Evolutionary conservation across 148 eudicot genomes (phyloP), one percentile per base, ranked within the genome.

Genomic region (Spergularia bocconei): DNA sequence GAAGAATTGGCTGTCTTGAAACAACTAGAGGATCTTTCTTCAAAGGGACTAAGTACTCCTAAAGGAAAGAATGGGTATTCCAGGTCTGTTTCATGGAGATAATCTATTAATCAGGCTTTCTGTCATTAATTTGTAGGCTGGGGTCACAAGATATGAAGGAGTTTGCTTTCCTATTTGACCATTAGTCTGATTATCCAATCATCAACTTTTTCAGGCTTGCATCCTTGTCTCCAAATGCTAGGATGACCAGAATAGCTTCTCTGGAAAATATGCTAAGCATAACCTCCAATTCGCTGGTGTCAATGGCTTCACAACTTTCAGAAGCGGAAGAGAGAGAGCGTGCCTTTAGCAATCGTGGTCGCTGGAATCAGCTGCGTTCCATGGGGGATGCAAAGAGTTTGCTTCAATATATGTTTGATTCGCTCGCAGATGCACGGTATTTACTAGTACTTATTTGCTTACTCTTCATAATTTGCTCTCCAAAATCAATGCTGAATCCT

Each of bases 301-400:
- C 96, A 58, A 95, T 95, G 98, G 98, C 98, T 69, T 95, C 98
- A 80, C 98, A 95, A 79, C 98, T 95, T 75, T 95, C 98, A 57
- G 98, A 95, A 82, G 98, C 98, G 44, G 98, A 95, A 85, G 98
- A 95, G 79, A 79, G 98, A 52, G 98, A 95, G 70, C 98, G 97
- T 75, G 87, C 86, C 68, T 84, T 90, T 52, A 86, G 83, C 67
- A 84, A 67, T 72, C 98, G 97, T 77, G 96, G 97, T 66, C 93
- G 93, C 52, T 95, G 96, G 93, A 90, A 89, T 83, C 97, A 92
- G 62, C 83, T 95, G 80, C 91, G 98, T 41, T 92, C 97, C 59
- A 90, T 95, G 97, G 97, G 93, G 71, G 98, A 95, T 75, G 97
- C 98, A 29, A 92, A 92, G 78, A 82, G 82, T 86, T 81, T 92